phyloP scores from a whole-genome alignment of 2,329 filamentous ascomycete genomes.

The Lecanosticta acicola region DNA sequence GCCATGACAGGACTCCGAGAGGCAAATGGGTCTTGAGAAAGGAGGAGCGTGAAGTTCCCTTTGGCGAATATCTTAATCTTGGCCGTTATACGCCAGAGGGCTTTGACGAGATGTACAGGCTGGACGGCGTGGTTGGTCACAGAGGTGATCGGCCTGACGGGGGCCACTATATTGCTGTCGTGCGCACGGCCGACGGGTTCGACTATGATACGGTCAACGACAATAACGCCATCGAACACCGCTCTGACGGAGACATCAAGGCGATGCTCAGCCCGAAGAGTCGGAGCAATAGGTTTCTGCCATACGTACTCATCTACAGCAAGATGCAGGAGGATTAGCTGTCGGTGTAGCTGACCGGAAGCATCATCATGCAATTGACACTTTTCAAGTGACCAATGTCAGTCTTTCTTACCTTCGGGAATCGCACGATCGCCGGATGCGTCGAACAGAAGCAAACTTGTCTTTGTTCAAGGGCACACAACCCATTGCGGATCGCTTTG shows the following conservation, averaged over 20 bases:
- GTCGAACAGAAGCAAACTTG: no score
- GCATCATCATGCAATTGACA: no score
- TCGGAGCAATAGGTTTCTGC: neutral
- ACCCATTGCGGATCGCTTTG: no score
- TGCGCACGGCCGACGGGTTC: neutral
- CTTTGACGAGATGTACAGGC: neutral
- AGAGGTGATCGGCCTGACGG: neutral
- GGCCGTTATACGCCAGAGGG: neutral
- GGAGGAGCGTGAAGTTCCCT: neutral
- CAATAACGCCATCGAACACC: neutral
- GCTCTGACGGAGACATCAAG: neutral
- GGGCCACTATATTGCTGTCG: neutral
- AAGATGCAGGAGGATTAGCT: no score
- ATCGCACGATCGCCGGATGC: no score
- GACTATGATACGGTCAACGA: neutral
- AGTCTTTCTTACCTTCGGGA: no score
- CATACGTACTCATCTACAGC: neutral
- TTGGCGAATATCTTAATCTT: neutral
- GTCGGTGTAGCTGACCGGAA: no score
- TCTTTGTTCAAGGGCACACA: no score
- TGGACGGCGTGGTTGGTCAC: constrained; percentile 3
- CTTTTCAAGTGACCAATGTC: no score
- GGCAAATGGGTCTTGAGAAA: neutral
- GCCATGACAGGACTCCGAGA: neutral
- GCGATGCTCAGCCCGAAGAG: neutral